Evolutionary conservation across 2,329 filamentous ascomycete species (phyloP).

Genomic region (Colletotrichum sp.): DNA sequence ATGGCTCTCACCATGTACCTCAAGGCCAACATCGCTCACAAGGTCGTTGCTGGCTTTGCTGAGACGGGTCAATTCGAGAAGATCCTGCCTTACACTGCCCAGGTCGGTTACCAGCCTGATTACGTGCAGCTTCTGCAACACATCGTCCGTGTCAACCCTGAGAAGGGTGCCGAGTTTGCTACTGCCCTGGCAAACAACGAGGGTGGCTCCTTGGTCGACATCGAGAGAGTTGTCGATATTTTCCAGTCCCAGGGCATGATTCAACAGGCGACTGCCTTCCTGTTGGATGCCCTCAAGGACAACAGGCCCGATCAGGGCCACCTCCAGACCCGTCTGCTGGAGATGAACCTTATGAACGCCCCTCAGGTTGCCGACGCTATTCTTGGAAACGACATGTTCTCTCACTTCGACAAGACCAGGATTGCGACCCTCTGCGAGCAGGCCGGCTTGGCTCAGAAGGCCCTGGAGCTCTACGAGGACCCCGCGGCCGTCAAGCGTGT

Average conservation of each 20-base stretch:
- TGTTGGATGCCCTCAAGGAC: constrained; percentile 92
- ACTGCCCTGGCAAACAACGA: constrained; percentile 91
- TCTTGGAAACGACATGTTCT: constrained; percentile 97
- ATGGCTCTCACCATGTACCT: constrained; percentile 90
- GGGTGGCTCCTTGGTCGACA: constrained; percentile 84
- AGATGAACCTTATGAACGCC: constrained; percentile 97
- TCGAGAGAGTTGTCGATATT: constrained; percentile 94
- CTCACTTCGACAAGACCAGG: constrained; percentile 90
- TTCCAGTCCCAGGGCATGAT: constrained; percentile 99
- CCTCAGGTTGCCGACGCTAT: constrained; percentile 98
- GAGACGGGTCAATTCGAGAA: constrained; percentile 97
- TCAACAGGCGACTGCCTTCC: constrained; percentile 96
- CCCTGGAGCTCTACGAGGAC: constrained; percentile 94
- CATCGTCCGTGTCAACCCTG: constrained; percentile 87
- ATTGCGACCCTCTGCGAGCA: constrained; percentile 93
- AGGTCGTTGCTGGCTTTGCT: constrained; percentile 93
- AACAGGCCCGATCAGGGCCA: constrained; percentile 94
- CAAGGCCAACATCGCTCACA: constrained; percentile 87
- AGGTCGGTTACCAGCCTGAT: constrained; percentile 91
- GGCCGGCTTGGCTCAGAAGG: constrained; percentile 84
- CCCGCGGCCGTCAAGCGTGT: constrained; percentile 89
- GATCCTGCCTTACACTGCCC: constrained; percentile 88
- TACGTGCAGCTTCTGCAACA: constrained; percentile 92
- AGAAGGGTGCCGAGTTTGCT: constrained; percentile 95
- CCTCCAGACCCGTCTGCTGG: constrained; percentile 90